Conservation (phyloP, 1,139 yeast species). For the Protomyces arabidopsidicola region DNA sequence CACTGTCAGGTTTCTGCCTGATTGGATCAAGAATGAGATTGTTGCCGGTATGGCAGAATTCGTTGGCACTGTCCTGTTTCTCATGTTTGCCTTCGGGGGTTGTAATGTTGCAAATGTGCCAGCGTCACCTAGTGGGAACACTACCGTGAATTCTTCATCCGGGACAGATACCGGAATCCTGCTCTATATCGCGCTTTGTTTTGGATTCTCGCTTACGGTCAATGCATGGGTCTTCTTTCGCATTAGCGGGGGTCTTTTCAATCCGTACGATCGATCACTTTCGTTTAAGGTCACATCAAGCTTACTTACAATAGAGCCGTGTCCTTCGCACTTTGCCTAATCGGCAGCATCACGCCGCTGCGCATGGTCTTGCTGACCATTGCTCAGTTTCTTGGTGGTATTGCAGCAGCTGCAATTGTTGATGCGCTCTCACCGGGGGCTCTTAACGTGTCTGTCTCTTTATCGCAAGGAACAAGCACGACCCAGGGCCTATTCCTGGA, state of each 20-base stretch:
- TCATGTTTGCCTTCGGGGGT: constrained; percentile 76
- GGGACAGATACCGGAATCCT: constrained; percentile 55
- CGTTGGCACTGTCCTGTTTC: constrained; percentile 77
- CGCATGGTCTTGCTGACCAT: constrained; percentile 63
- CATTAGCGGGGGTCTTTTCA: constrained; percentile 83
- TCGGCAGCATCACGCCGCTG: constrained; percentile 67
- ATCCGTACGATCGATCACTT: constrained; percentile 76
- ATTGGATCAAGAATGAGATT: constrained; percentile 32
- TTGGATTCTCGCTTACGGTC: constrained; percentile 80
- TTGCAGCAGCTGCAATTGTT: constrained; percentile 82
- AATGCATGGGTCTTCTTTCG: constrained; percentile 70
- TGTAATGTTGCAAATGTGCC: constrained; percentile 42
- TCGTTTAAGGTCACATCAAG: not conserved
- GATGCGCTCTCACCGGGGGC: constrained; percentile 16
- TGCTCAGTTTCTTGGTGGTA: constrained; percentile 75
- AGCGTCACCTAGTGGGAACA: not conserved
- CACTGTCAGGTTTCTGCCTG: constrained; percentile 8
- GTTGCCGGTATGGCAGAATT: constrained; percentile 63
- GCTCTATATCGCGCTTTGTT: constrained; percentile 79
- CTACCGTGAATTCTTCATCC: constrained; percentile 10
- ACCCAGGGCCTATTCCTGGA: constrained; percentile 76
- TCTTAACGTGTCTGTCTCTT: constrained; percentile 2
- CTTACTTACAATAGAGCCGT: constrained; percentile 13
- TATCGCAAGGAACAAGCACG: constrained; percentile 37
- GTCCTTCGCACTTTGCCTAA: constrained; percentile 51